Evolutionary conservation across 2,329 filamentous ascomycete species (phyloP).

Genomic region (Paraconiothyrium sp.): DNA sequence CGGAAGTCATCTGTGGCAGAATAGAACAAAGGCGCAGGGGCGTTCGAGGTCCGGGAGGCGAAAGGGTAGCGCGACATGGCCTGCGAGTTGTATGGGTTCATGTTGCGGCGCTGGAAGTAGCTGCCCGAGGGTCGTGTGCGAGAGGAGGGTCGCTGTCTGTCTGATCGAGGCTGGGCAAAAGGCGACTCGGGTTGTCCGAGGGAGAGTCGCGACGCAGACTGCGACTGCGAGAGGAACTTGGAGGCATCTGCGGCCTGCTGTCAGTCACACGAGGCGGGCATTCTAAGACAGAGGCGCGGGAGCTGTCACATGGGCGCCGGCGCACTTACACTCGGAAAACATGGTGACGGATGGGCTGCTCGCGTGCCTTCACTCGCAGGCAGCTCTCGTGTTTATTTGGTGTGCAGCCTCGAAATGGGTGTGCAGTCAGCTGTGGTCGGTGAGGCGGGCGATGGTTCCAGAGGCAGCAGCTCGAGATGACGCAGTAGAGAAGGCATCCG

Average conservation of each 20-base stretch:
- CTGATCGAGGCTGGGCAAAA: constrained; percentile 59
- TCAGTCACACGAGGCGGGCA: constrained; percentile 55
- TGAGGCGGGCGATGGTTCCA: constrained; percentile 40
- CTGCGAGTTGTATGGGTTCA: constrained; percentile 80
- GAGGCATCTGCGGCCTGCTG: constrained; percentile 78
- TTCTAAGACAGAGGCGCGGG: constrained; percentile 39
- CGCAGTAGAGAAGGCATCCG: constrained; percentile 41
- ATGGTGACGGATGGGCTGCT: constrained; percentile 55
- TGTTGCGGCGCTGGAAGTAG: constrained; percentile 59
- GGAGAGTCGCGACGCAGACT: constrained; percentile 91
- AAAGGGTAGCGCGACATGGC: constrained; percentile 80
- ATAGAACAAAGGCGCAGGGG: constrained; percentile 93
- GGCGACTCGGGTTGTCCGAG: constrained; percentile 65
- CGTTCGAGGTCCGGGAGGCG: constrained; percentile 76
- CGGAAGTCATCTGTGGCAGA: constrained; percentile 89
- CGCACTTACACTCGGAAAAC: constrained; percentile 87
- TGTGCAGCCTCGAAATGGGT: constrained; percentile 34
- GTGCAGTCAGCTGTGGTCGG: constrained; percentile 40
- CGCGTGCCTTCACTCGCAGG: constrained; percentile 29
- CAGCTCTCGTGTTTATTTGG: constrained; percentile 28
- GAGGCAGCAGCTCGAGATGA: constrained; percentile 44
- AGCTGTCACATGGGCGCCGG: constrained; percentile 43
- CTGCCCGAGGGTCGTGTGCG: constrained; percentile 60
- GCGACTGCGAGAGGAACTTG: constrained; percentile 96
- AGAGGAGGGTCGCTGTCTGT: constrained; percentile 56